Evolutionary conservation across 345 rosid species (phyloP).

Genomic region (Erodium maritimum): DNA sequence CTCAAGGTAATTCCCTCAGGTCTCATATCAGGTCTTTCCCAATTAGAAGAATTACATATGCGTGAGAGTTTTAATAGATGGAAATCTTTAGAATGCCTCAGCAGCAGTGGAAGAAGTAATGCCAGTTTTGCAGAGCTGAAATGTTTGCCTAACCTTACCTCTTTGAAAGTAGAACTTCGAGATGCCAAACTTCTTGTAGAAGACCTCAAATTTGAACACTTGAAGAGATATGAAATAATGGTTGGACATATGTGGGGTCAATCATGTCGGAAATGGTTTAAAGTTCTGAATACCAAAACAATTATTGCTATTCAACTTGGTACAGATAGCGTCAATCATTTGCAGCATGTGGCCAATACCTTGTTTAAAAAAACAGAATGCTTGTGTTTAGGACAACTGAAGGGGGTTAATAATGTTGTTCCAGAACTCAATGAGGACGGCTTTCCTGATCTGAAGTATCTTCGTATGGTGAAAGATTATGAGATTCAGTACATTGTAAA

Average conservation of each 20-base stretch:
- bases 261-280: too few relatives aligned
- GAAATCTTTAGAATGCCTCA: too few relatives aligned
- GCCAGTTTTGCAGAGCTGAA: conserved; percentile 15
- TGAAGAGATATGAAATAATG: neutral
- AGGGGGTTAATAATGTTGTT: too few relatives aligned
- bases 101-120: neutral
- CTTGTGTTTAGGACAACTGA: too few relatives aligned
- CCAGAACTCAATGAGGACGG: too few relatives aligned
- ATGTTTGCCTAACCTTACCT: conserved; percentile 9
- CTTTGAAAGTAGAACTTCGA: conserved; percentile 2
- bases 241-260: neutral
- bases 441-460: too few relatives aligned
- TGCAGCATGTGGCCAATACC: too few relatives aligned
- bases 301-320: too few relatives aligned
- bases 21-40: conserved; percentile 14
- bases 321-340: too few relatives aligned
- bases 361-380: too few relatives aligned
- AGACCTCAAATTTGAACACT: neutral
- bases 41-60: conserved; percentile 23
- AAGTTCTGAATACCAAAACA: too few relatives aligned
- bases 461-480: conserved; percentile 1
- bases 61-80: conserved; percentile 14
- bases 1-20: conserved; percentile 19
- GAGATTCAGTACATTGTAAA: neutral
- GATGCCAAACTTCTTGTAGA: too few relatives aligned